These are phyloP conservation scores for Canavalia gladiata DNA, from an alignment of 306 rosid genomes.

Conservation along the genomic window DNA sequence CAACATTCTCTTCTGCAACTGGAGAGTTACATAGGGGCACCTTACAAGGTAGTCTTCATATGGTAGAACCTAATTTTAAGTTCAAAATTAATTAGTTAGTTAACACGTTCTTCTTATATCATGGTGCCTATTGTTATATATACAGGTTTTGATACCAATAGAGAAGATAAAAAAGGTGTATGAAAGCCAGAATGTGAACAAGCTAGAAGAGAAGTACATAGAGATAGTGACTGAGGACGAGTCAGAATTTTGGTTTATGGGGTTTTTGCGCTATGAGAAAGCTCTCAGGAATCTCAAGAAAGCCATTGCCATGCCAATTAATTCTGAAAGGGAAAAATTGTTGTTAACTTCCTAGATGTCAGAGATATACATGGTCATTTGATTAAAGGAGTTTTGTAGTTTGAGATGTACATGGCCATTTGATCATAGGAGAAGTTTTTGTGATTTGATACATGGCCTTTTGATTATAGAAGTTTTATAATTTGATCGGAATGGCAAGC, in stretches of 20 bases:
- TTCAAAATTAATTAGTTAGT: not conserved
- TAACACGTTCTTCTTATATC: not conserved
- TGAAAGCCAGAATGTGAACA: conserved; percentile 60
- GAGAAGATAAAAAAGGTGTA: conserved; percentile 63
- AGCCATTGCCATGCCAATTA: conserved; percentile 64
- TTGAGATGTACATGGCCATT: too few species aligned
- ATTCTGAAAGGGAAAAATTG: conserved; percentile 1
- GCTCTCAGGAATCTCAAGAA: conserved; percentile 73
- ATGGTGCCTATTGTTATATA: not conserved
- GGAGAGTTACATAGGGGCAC: conserved; percentile 57
- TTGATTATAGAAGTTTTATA: too few species aligned
- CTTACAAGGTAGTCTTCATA: conserved; percentile 66
- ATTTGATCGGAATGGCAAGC: too few species aligned
- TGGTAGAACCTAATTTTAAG: not conserved
- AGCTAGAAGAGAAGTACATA: too few species aligned
- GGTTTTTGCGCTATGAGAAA: conserved; percentile 58
- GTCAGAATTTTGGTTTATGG: too few species aligned
- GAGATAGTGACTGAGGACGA: too few species aligned
- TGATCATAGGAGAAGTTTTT: too few species aligned
- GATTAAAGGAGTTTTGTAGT: too few species aligned
- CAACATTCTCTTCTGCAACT: conserved; percentile 57
- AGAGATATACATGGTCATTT: not conserved
- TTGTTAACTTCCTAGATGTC: not conserved
- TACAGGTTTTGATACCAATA: conserved; percentile 81
- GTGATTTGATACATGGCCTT: too few species aligned